phyloP scores from a whole-genome alignment of 805 yeast species.

The Yamadazyma endophytica region DNA sequence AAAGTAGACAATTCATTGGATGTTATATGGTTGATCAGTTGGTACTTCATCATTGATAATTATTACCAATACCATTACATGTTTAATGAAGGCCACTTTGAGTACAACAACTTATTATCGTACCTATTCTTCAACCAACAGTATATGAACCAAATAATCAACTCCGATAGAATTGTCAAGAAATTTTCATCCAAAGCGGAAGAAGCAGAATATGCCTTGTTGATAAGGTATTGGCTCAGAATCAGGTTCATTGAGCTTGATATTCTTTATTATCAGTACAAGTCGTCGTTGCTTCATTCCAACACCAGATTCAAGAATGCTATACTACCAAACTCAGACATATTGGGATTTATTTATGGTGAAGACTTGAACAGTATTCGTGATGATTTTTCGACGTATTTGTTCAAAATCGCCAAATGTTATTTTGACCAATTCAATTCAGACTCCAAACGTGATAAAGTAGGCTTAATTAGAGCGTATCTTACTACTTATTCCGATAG shows the following conservation, averaged over 20 bases:
- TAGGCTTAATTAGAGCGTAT: conserved; percentile 5
- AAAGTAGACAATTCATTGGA: conserved; percentile 19
- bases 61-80: conserved; percentile 15
- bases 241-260: conserved; percentile 24
- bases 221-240: conserved; percentile 23
- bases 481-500: neutral
- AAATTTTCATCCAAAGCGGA: conserved; percentile 4
- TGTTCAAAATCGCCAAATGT: conserved; percentile 6
- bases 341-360: conserved; percentile 16
- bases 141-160: conserved; percentile 10
- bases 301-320: conserved; percentile 18
- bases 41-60: conserved; percentile 20
- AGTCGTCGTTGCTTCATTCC: conserved; percentile 21
- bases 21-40: conserved; percentile 19
- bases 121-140: conserved; percentile 9
- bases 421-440: conserved; percentile 15
- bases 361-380: conserved; percentile 7
- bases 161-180: conserved; percentile 1
- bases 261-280: conserved; percentile 22
- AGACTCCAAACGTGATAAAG: neutral
- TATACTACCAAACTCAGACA: conserved; percentile 19
- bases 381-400: conserved; percentile 3
- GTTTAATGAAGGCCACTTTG: conserved; percentile 22
- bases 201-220: conserved; percentile 12
- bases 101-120: conserved; percentile 21